Evolutionary conservation across 2,329 filamentous ascomycete species (phyloP).

Genomic region (Colletotrichum chlorophyti): DNA sequence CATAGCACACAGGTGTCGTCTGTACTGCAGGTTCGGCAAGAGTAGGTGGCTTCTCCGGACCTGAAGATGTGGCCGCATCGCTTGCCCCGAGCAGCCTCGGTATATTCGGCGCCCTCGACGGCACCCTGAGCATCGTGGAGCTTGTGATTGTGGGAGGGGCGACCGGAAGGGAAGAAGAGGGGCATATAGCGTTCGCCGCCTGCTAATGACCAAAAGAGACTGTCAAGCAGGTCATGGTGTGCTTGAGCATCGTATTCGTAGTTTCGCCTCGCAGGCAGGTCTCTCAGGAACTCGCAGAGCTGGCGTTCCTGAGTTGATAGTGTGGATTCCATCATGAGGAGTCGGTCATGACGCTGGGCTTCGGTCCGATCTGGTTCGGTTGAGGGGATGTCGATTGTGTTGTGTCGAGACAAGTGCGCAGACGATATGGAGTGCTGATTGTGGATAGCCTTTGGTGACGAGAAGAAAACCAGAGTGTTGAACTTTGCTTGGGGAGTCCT

Average conservation of each 20-base stretch:
- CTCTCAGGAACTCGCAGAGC: conserved; percentile 83
- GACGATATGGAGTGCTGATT: too few relatives aligned
- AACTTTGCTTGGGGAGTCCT: too few relatives aligned
- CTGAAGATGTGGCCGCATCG: conserved; percentile 98
- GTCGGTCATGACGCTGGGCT: conserved; percentile 21
- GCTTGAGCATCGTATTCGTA: conserved; percentile 80
- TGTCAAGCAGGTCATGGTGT: conserved; percentile 73
- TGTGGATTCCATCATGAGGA: conserved; percentile 53
- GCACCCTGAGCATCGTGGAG: conserved; percentile 88
- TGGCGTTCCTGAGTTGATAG: conserved; percentile 77
- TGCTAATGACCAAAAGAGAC: conserved; percentile 87
- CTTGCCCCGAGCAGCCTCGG: conserved; percentile 87
- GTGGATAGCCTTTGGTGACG: too few relatives aligned
- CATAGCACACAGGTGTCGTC: conserved; percentile 97
- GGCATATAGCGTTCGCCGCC: conserved; percentile 76
- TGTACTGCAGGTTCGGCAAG: conserved; percentile 90
- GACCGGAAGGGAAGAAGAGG: conserved; percentile 82
- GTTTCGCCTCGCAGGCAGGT: conserved; percentile 74
- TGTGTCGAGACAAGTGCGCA: too few relatives aligned
- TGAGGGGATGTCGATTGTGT: too few relatives aligned
- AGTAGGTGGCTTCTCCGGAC: conserved; percentile 89
- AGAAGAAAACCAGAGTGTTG: too few relatives aligned
- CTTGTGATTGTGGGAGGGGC: conserved; percentile 71
- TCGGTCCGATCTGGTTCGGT: too few relatives aligned
- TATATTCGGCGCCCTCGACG: conserved; percentile 94